A percentile compares a stretch with the other conserved stretches of the same genome.
Conservation (phyloP, 2,329 filamentous ascomycete genomes). For the Arthrobotrys sinensis region DNA sequence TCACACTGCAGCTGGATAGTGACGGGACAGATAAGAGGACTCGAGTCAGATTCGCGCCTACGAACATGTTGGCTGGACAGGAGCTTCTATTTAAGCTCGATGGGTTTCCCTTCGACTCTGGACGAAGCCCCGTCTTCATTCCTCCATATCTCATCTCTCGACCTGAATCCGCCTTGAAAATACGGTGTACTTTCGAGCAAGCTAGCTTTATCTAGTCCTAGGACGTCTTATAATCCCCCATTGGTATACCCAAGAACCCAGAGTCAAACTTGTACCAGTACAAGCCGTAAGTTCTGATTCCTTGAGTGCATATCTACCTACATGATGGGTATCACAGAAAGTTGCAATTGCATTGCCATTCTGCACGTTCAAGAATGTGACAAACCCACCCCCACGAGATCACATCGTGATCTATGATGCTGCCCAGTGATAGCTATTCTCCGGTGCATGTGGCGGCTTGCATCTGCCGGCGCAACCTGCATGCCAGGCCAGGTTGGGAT, state of each 20-base stretch:
- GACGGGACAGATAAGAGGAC: slow-evolving; percentile 33
- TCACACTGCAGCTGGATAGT: slow-evolving; percentile 35
- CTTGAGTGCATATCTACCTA: background rate
- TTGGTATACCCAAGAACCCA: background rate
- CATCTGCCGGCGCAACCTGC: slow-evolving; percentile 33
- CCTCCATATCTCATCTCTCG: background rate
- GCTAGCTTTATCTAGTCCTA: background rate
- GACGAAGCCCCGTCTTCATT: background rate
- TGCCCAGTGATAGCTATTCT: slow-evolving; percentile 42
- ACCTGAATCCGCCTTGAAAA: slow-evolving; percentile 15
- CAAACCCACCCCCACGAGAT: slow-evolving; percentile 25
- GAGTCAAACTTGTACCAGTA: slow-evolving; percentile 23
- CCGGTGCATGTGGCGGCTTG: slow-evolving; percentile 51
- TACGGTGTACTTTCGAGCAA: background rate
- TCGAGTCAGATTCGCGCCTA: slow-evolving; percentile 22
- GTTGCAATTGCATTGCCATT: background rate
- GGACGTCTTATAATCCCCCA: background rate
- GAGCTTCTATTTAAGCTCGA: slow-evolving; percentile 22
- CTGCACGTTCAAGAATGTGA: slow-evolving; percentile 35
- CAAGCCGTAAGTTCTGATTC: slow-evolving; percentile 31
- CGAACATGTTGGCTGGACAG: slow-evolving; percentile 12
- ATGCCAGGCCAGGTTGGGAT: slow-evolving; percentile 39
- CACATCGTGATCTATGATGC: slow-evolving; percentile 9
- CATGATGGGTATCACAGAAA: slow-evolving; percentile 6
- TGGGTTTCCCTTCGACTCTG: slow-evolving; percentile 10